These are phyloP conservation scores for Helotiales sp. DNA, from an alignment of 2,329 filamentous ascomycete species.

Conservation along the genomic window DNA sequence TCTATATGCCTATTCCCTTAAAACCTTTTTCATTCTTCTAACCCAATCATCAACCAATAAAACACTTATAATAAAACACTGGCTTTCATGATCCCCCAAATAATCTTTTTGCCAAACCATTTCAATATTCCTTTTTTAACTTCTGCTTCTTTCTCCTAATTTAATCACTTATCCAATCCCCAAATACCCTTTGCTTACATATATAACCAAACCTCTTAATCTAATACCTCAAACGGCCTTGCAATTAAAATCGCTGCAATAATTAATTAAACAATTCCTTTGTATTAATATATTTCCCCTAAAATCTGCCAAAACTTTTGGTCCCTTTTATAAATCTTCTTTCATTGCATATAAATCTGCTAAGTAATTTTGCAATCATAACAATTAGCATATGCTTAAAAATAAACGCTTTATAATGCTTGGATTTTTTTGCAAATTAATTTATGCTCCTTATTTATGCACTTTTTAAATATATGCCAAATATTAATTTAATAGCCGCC, in stretches of 20 bases:
- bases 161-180: background rate
- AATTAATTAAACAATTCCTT: background rate
- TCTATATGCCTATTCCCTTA: background rate
- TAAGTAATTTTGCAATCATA: background rate
- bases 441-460: background rate
- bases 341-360: background rate
- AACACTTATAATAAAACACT: background rate
- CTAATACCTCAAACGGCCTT: background rate
- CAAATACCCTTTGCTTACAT: background rate
- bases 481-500: background rate
- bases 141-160: background rate
- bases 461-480: background rate
- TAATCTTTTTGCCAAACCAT: background rate
- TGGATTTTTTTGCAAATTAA: background rate
- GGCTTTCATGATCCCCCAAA: background rate
- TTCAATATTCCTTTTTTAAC: background rate
- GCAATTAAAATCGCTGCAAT: too few relatives aligned
- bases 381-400: background rate
- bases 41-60: background rate
- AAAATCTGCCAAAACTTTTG: background rate
- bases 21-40: background rate
- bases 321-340: background rate
- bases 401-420: background rate
- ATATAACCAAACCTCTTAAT: background rate
- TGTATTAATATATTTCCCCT: background rate